Evolutionary conservation across 148 eudicot genomes (phyloP).

Genomic region (Silene uniflora): DNA sequence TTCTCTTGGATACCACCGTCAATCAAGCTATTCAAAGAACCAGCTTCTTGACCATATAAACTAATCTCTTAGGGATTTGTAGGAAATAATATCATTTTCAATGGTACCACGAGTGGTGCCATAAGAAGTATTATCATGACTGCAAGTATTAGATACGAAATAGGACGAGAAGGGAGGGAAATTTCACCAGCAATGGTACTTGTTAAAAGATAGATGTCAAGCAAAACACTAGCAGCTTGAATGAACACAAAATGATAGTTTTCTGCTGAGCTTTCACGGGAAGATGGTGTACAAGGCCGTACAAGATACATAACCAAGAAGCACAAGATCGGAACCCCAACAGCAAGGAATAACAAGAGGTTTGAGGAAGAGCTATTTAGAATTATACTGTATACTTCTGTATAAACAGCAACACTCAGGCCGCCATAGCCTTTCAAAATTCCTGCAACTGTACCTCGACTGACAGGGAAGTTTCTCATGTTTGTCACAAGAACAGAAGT

Average conservation of each 20-base stretch:
- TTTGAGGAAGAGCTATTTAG: conserved; percentile 57
- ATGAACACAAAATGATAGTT: conserved; percentile 60
- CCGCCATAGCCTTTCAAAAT: conserved; percentile 84
- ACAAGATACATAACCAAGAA: conserved; percentile 62
- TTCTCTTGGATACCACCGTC: conserved; percentile 31
- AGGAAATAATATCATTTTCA: conserved; percentile 78
- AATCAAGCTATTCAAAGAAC: conserved; percentile 26
- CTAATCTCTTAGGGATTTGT: conserved; percentile 20
- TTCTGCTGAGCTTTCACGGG: conserved; percentile 60
- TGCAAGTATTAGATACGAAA: conserved; percentile 43
- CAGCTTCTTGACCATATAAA: conserved; percentile 20
- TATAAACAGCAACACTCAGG: conserved; percentile 75
- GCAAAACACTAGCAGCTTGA: conserved; percentile 59
- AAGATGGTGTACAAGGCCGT: conserved; percentile 81
- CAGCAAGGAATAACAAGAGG: conserved; percentile 57
- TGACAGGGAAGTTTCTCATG: conserved; percentile 86
- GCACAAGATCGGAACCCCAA: conserved; percentile 70
- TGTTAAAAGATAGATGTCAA: conserved; percentile 69
- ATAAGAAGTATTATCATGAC: conserved; percentile 65
- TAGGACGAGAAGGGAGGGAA: conserved; percentile 29
- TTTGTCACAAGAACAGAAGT: conserved; percentile 83
- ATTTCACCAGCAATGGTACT: conserved; percentile 45
- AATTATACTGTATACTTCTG: conserved; percentile 56
- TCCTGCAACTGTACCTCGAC: conserved; percentile 82
- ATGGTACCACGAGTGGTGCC: conserved; percentile 80